A percentile compares a stretch with the other conserved stretches of the same genome.
Evolutionary conservation across 2,329 filamentous ascomycete species (phyloP).

Genomic region (Eutypa lata): DNA sequence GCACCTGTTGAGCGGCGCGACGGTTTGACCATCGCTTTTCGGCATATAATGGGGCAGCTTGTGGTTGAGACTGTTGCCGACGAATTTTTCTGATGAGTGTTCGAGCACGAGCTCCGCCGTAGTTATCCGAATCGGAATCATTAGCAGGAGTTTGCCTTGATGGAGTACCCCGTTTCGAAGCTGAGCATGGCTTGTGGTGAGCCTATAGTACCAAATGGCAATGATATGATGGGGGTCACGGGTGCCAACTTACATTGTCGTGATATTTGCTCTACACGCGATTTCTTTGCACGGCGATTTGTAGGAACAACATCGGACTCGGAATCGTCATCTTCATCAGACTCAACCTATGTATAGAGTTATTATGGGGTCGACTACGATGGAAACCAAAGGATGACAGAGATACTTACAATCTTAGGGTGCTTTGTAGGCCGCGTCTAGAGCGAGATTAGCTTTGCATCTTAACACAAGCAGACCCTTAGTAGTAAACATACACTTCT

Average conservation of each 20-base stretch:
- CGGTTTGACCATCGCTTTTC: conserved; percentile 92
- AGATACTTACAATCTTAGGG: conserved; percentile 51
- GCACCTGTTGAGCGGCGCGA: conserved; percentile 68
- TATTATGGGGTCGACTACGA: conserved; percentile 6
- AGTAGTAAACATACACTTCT: conserved; percentile 68
- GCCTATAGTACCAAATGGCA: conserved; percentile 8
- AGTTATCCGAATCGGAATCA: conserved; percentile 71
- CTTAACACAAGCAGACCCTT: conserved; percentile 2
- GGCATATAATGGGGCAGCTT: conserved; percentile 62
- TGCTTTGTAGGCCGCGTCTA: conserved; percentile 57
- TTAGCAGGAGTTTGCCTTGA: conserved; percentile 50
- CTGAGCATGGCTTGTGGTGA: conserved; percentile 32
- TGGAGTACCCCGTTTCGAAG: conserved; percentile 59
- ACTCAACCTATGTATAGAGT: conserved; percentile 27
- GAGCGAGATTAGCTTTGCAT: neutral
- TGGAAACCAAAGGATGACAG: neutral
- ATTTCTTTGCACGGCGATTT: conserved; percentile 57
- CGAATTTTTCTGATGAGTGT: conserved; percentile 73
- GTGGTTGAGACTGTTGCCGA: conserved; percentile 62
- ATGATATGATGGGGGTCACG: conserved; percentile 2
- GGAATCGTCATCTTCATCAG: conserved; percentile 58
- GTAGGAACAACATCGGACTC: conserved; percentile 67
- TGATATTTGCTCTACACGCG: conserved; percentile 61
- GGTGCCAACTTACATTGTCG: conserved; percentile 52
- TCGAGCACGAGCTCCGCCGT: conserved; percentile 72